These are phyloP conservation scores for Russula virescens DNA, from an alignment of 768 basidiomycete species.

Conservation along the genomic window DNA sequence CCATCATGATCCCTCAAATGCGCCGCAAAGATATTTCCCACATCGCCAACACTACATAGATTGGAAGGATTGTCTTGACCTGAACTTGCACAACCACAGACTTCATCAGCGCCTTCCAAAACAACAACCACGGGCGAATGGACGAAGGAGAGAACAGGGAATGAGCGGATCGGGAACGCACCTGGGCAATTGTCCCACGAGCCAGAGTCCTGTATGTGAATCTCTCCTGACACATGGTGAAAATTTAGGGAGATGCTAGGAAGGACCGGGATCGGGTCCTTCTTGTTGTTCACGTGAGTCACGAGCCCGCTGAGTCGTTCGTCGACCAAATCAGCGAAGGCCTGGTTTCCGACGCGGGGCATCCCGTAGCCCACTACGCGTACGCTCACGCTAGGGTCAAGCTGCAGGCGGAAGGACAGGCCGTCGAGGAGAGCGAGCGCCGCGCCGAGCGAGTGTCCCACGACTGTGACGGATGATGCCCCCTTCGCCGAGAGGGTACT, in stretches of 20 bases:
- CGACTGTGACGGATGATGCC: slow-evolving; percentile 3
- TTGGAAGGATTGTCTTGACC: slow-evolving; percentile 55
- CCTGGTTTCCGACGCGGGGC: slow-evolving; percentile 26
- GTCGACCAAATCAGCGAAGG: slow-evolving; percentile 12
- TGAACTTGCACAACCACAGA: slow-evolving; percentile 23
- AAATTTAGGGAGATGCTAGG: slow-evolving; percentile 38
- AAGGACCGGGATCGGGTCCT: slow-evolving; percentile 36
- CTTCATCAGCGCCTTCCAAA: background rate
- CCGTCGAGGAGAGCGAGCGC: slow-evolving; percentile 29
- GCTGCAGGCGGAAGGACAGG: slow-evolving; percentile 25
- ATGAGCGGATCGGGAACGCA: slow-evolving; percentile 14
- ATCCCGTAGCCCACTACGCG: slow-evolving; percentile 25
- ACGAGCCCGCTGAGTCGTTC: background rate
- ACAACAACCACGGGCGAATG: background rate
- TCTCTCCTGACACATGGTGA: slow-evolving; percentile 39
- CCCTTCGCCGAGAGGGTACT: background rate
- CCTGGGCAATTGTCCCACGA: slow-evolving; percentile 54
- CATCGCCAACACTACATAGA: slow-evolving; percentile 50
- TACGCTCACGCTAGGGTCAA: slow-evolving; percentile 20
- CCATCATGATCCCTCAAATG: slow-evolving; percentile 22
- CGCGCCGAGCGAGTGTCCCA: slow-evolving; percentile 25
- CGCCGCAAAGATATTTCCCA: slow-evolving; percentile 44
- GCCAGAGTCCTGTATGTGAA: slow-evolving; percentile 38
- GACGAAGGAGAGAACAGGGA: no score
- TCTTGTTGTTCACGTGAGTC: slow-evolving; percentile 8